Percentiles rank a stretch among this genome's conserved stretches.
Conservation (phyloP, 352 stramenopile species). For the Thalassiosira ordinaria region DNA sequence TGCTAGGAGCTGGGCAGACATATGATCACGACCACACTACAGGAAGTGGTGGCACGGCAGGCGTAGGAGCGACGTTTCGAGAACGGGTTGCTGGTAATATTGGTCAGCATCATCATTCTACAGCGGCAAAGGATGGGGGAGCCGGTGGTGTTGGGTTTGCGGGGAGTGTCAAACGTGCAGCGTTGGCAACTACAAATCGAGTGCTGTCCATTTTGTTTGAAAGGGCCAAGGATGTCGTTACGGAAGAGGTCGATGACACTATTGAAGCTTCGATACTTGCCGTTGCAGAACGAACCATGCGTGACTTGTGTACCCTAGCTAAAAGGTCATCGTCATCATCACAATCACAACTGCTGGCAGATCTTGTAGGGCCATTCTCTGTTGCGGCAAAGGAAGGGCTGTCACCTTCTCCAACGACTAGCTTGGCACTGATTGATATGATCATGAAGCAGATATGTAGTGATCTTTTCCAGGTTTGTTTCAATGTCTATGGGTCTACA, state of each 20-base stretch:
- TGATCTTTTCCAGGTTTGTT: constrained; percentile 56
- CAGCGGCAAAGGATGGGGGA: constrained; percentile 32
- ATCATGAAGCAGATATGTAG: constrained; percentile 63
- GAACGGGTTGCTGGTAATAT: constrained; percentile 35
- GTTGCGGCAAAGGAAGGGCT: constrained; percentile 48
- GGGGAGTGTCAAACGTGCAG: constrained; percentile 54
- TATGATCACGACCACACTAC: too few relatives aligned
- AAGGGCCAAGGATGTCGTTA: constrained; percentile 48
- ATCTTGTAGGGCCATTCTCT: constrained; percentile 56
- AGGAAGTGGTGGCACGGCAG: too few relatives aligned
- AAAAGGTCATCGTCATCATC: constrained; percentile 25
- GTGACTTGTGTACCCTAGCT: constrained; percentile 54
- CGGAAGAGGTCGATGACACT: neutral
- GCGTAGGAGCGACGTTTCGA: constrained; percentile 34
- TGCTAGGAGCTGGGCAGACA: constrained; percentile 48
- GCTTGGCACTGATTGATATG: constrained; percentile 74
- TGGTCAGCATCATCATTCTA: neutral
- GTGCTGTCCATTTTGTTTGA: constrained; percentile 64
- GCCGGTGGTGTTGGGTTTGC: constrained; percentile 4
- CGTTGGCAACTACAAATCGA: constrained; percentile 64
- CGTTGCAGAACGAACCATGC: constrained; percentile 45
- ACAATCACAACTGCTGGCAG: neutral
- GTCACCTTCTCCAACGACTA: constrained; percentile 62
- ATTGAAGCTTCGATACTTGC: constrained; percentile 31
- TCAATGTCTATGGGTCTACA: constrained; percentile 26